Evolutionary conservation across 208 protist genomes (phyloP).

Genomic region (Leishmania aethiopica): DNA sequence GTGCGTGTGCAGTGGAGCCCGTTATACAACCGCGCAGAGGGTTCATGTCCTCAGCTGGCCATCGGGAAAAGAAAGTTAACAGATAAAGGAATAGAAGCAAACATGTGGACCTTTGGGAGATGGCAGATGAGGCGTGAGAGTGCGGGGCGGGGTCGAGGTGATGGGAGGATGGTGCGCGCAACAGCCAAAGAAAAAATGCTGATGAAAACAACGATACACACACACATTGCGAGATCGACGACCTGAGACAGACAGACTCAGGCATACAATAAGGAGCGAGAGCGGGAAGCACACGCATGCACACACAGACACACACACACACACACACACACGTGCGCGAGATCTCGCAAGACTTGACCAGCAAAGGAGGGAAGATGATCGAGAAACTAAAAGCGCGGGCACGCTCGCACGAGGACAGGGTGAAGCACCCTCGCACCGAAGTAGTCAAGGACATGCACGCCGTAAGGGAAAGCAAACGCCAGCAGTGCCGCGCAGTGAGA

Average conservation of each 20-base stretch:
- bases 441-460: neutral
- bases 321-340: neutral
- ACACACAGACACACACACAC: conserved; percentile 6
- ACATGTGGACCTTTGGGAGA: neutral
- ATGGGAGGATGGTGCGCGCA: neutral
- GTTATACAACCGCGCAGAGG: no score
- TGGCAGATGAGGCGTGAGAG: neutral
- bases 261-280: neutral
- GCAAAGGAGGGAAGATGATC: neutral
- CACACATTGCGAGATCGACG: neutral
- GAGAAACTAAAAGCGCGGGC: neutral
- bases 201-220: neutral
- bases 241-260: neutral
- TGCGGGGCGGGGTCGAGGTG: neutral
- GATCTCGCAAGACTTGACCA: neutral
- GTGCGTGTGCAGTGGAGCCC: no score
- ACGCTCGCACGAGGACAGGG: neutral
- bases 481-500: neutral
- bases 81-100: no score
- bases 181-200: neutral
- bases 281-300: neutral
- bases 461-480: neutral
- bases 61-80: no score
- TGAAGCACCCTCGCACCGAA: neutral
- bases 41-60: no score